These are phyloP conservation scores for Leishmania guyanensis DNA, from an alignment of 208 protist genomes.

Conservation along the genomic window DNA sequence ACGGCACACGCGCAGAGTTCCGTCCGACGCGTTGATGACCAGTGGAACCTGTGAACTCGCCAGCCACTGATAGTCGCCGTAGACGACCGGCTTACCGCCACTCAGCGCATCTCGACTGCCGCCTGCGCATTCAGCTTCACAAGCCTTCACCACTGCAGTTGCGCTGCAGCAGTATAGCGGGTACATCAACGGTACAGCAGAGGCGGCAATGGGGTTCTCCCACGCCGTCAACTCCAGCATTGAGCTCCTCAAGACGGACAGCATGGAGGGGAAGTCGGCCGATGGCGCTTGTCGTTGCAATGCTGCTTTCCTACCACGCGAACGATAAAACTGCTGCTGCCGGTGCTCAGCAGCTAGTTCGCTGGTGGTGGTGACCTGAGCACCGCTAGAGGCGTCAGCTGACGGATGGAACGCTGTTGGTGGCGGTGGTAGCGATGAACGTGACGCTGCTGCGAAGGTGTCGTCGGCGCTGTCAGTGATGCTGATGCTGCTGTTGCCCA, in stretches of 20 bases:
- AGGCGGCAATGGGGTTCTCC: neutral
- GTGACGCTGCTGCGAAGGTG: neutral
- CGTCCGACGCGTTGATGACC: conserved; percentile 3
- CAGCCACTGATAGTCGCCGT: conserved; percentile 19
- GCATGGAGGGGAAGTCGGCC: conserved; percentile 16
- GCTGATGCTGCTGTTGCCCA: neutral
- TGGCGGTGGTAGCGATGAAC: neutral
- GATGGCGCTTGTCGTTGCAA: conserved; percentile 1
- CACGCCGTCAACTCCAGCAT: conserved; percentile 12
- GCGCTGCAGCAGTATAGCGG: conserved; percentile 21
- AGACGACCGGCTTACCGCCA: neutral
- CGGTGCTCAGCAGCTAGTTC: neutral
- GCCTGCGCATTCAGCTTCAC: neutral
- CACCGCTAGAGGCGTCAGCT: neutral
- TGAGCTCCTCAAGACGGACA: conserved; percentile 12
- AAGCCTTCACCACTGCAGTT: neutral
- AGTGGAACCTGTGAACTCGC: conserved; percentile 10
- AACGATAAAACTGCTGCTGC: neutral
- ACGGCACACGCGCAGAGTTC: conserved; percentile 13
- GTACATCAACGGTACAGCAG: conserved; percentile 4
- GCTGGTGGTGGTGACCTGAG: neutral
- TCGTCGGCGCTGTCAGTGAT: neutral
- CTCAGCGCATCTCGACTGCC: neutral
- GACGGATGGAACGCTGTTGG: neutral
- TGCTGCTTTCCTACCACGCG: neutral